A percentile compares a stretch with the other conserved stretches of the same genome.
phyloP scores from a whole-genome alignment of 1,284 basidiomycete genomes.

The Leccinum colubrinum region DNA sequence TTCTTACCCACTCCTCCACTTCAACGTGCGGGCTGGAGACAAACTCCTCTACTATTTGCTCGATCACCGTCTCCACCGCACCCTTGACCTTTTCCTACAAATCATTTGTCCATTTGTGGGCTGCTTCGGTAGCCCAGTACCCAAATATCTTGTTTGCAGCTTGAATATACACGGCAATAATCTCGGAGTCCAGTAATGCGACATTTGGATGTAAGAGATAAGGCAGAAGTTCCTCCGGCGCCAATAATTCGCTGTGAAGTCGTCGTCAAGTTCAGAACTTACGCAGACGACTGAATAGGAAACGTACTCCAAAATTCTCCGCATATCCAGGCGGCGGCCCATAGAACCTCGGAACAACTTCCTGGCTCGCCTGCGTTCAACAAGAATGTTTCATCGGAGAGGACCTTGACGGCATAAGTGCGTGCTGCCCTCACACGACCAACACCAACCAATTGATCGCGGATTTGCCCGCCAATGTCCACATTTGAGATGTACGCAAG shows the following conservation, averaged over 20 bases:
- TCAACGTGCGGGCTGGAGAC: slow-evolving; percentile 71
- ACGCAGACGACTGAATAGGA: not conserved
- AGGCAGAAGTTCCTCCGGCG: slow-evolving; percentile 20
- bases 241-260: slow-evolving; percentile 56
- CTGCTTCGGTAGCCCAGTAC: slow-evolving; percentile 74
- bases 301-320: slow-evolving; percentile 86
- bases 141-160: slow-evolving; percentile 86
- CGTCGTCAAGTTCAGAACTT: slow-evolving; percentile 1
- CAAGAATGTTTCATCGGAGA: slow-evolving; percentile 77
- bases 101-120: slow-evolving; percentile 74
- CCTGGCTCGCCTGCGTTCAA: slow-evolving; percentile 58
- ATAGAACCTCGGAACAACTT: slow-evolving; percentile 78
- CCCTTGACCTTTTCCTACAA: slow-evolving; percentile 59
- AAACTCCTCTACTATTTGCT: slow-evolving; percentile 49
- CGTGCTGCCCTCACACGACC: slow-evolving; percentile 79
- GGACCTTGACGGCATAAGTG: slow-evolving; percentile 58
- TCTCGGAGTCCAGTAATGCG: too few species aligned
- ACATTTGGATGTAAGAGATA: too few species aligned
- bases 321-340: slow-evolving; percentile 93
- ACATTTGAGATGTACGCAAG: slow-evolving; percentile 83
- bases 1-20: slow-evolving; percentile 84
- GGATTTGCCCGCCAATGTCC: slow-evolving; percentile 71
- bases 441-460: slow-evolving; percentile 83
- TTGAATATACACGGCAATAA: too few species aligned
- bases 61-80: slow-evolving; percentile 59